phyloP scores from a whole-genome alignment of 768 basidiomycete species.

The Russula earlei region DNA sequence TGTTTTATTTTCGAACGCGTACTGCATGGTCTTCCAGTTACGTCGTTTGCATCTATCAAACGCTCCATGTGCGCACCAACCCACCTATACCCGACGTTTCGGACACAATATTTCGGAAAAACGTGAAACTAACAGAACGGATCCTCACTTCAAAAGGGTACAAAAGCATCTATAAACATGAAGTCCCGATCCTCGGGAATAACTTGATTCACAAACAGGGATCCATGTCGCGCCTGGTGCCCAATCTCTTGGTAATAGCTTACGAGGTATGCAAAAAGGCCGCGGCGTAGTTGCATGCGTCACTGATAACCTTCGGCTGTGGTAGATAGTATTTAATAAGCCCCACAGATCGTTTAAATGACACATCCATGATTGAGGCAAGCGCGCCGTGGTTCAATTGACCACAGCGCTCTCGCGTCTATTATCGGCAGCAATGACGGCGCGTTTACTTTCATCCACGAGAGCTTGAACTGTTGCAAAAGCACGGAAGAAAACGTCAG shows the following conservation, averaged over 20 bases:
- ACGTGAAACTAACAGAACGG: neutral
- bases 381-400: neutral
- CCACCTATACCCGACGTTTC: no score
- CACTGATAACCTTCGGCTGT: neutral
- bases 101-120: neutral
- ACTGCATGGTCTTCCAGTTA: no score
- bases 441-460: slow-evolving; percentile 37
- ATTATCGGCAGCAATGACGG: slow-evolving; percentile 36
- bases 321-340: neutral
- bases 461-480: slow-evolving; percentile 30
- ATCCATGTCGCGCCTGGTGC: neutral
- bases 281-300: neutral
- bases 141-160: neutral
- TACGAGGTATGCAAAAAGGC: neutral
- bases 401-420: slow-evolving; percentile 30
- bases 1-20: no score
- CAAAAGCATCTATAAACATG: slow-evolving; percentile 2
- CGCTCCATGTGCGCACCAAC: no score
- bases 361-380: neutral
- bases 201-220: neutral
- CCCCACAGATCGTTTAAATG: neutral
- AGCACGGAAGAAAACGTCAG: neutral
- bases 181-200: slow-evolving; percentile 3
- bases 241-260: slow-evolving; percentile 7
- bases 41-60: no score